phyloP scores from a whole-genome alignment of 495 filamentous ascomycete species.

The Penicillium herquei region DNA sequence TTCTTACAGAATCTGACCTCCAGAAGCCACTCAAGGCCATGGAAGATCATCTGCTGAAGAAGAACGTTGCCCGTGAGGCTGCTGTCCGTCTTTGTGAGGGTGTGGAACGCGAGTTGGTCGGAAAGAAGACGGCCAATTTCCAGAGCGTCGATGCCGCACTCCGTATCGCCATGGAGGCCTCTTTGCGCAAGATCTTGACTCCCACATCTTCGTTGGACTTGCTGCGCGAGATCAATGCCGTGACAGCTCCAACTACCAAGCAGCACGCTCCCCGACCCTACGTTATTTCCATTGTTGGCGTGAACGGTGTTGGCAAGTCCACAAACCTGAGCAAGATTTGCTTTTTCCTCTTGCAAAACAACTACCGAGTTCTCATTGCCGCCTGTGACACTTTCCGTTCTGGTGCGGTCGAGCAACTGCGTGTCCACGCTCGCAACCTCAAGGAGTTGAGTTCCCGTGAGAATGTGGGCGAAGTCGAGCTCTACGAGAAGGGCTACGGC shows the following conservation, averaged over 20 bases:
- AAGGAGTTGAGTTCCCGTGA: conserved; percentile 81
- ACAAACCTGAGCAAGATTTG: conserved; percentile 96
- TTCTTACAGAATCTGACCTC: conserved; percentile 79
- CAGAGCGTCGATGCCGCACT: conserved; percentile 86
- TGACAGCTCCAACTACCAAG: conserved; percentile 58
- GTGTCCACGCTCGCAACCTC: conserved; percentile 88
- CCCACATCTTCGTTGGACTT: conserved; percentile 93
- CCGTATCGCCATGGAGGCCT: conserved; percentile 80
- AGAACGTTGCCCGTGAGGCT: conserved; percentile 95
- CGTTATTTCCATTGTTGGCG: conserved; percentile 95
- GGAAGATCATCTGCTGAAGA: conserved; percentile 91
- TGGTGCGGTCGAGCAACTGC: conserved; percentile 93
- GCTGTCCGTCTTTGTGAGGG: conserved; percentile 88
- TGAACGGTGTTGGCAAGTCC: conserved; percentile 97
- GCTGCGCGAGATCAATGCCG: conserved; percentile 83
- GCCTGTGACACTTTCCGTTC: conserved; percentile 98
- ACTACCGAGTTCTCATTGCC: conserved; percentile 90
- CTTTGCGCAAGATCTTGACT: conserved; percentile 90
- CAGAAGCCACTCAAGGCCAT: conserved; percentile 91
- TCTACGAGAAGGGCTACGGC: conserved; percentile 96
- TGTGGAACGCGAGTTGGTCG: conserved; percentile 83
- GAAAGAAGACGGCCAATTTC: conserved; percentile 89
- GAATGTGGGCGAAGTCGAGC: conserved; percentile 71
- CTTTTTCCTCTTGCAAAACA: conserved; percentile 95
- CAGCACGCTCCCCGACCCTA: conserved; percentile 70